A percentile compares a stretch with the other conserved stretches of the same genome.
Evolutionary conservation across 2,329 filamentous ascomycete species (phyloP).

Genomic region (Beauveria sp.): DNA sequence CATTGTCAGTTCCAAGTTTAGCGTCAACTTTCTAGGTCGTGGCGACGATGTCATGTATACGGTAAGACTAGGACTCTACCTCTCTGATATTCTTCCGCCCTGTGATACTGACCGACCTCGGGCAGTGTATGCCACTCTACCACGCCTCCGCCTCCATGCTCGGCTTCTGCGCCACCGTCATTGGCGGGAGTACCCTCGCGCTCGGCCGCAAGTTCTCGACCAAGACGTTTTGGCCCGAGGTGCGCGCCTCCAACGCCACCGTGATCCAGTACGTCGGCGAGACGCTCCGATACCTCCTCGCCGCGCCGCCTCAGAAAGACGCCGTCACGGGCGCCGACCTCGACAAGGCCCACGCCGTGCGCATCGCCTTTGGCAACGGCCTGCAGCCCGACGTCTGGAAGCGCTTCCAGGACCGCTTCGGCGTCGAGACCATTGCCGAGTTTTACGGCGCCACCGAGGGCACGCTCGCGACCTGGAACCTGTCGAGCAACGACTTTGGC

Average conservation of each 20-base stretch:
- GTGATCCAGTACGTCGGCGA: conserved; percentile 84
- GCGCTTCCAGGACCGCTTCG: conserved; percentile 72
- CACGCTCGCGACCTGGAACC: conserved; percentile 62
- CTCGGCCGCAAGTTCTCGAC: conserved; percentile 74
- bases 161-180: conserved; percentile 55
- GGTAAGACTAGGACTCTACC: conserved; percentile 34
- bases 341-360: conserved; percentile 65
- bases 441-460: conserved; percentile 79
- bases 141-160: conserved; percentile 72
- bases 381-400: conserved; percentile 82
- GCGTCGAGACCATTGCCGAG: conserved; percentile 64
- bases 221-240: conserved; percentile 68
- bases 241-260: conserved; percentile 62
- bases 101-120: background rate
- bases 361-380: conserved; percentile 75
- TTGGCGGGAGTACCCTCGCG: conserved; percentile 57
- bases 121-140: conserved; percentile 71
- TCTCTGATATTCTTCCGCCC: conserved; percentile 21
- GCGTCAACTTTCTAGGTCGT: conserved; percentile 53
- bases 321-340: conserved; percentile 57
- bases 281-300: conserved; percentile 73
- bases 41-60: conserved; percentile 64
- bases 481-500: conserved; percentile 62
- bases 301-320: conserved; percentile 55
- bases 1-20: conserved; percentile 52